Base-by-base conservation (phyloP, 176 grass and related monocot species). In the Raddia guianensis region DNA sequence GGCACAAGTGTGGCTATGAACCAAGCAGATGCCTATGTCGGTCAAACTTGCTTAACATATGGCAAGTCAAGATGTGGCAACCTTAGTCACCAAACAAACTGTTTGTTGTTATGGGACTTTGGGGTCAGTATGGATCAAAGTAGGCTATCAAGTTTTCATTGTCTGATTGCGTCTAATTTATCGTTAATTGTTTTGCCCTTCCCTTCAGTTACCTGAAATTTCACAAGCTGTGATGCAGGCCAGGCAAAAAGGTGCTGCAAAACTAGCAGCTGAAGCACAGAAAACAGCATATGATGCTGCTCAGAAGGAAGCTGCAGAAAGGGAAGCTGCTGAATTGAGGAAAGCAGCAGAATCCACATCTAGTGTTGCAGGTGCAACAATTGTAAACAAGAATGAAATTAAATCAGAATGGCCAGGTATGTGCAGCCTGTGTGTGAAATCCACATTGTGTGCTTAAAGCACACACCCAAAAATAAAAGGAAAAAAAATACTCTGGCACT, bases 201-300 rank as follows among this genome's bases (percentile, higher is more conserved):
- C 12, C 2, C 1, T 66, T 49, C 42, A 37, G 9, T 42, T 80
- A n/a, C 65, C 53, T 80, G 42, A 64, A 77, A 67, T 8, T 65
- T 86, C 20, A 77, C 72, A 37, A 77, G 74, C 12, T 76, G 35
- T 72, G 18, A 68, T 76, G 46, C 81, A 95, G 92, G 90, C 84
- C 54, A 91, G 85, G 80, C 86, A 93, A 58, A 95, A 87, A 75
- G 81, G 80, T 84, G 75, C 77, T 79, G 86, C 92, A 79, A 91
- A 90, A 76, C 82, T 91, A 93, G 92, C 86, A 87, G 90, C 85
- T 84, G 90, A 87, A 87, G 78, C 85, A 74, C 88, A 84, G 35
- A 90, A 83, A 82, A 60, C 56, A 82, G 81, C 86, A 76, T 72
- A 79, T 70, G 92, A 94, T 72, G 88, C 92, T 69, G 87, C 89